Conservation (phyloP, 768 basidiomycete genomes). For the Collybia sp. region DNA sequence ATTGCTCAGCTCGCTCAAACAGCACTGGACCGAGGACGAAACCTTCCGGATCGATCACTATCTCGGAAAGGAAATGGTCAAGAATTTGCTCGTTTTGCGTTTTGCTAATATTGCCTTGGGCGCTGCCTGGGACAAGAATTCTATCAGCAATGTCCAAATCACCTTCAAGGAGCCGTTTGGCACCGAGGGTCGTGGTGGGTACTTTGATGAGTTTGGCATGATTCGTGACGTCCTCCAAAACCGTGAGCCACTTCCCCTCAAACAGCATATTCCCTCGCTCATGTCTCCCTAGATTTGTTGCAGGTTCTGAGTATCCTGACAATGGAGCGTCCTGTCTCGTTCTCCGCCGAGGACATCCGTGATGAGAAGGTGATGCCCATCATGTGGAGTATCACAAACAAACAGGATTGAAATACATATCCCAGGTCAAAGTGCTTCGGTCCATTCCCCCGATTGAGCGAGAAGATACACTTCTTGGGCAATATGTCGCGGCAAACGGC, state of each 20-base stretch:
- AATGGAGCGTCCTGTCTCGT: slow-evolving; percentile 98
- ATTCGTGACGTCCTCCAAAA: slow-evolving; percentile 98
- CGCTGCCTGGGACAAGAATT: slow-evolving; percentile 93
- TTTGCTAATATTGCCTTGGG: slow-evolving; percentile 93
- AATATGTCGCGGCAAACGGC: slow-evolving; percentile 83
- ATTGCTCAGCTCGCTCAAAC: slow-evolving; percentile 74
- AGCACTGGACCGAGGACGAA: slow-evolving; percentile 93
- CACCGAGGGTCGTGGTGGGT: slow-evolving; percentile 99
- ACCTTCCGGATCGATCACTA: slow-evolving; percentile 99
- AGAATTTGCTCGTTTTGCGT: slow-evolving; percentile 92
- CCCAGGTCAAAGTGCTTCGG: slow-evolving; percentile 92
- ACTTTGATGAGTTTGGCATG: slow-evolving; percentile 99
- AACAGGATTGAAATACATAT: neutral
- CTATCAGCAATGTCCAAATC: slow-evolving; percentile 95
- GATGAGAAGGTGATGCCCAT: slow-evolving; percentile 83
- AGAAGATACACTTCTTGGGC: slow-evolving; percentile 85
- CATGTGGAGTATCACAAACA: no score
- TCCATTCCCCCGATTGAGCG: slow-evolving; percentile 78
- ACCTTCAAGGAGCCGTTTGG: slow-evolving; percentile 99
- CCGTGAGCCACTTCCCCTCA: slow-evolving; percentile 54
- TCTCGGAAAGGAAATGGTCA: slow-evolving; percentile 99
- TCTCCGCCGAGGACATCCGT: slow-evolving; percentile 94
- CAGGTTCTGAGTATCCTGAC: slow-evolving; percentile 94
- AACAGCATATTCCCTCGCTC: slow-evolving; percentile 11
- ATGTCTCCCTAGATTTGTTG: slow-evolving; percentile 62